A percentile compares a stretch with the other conserved stretches of the same genome.
Evolutionary conservation across 495 filamentous ascomycete species (phyloP).

Genomic region (Cairneyella variabilis): DNA sequence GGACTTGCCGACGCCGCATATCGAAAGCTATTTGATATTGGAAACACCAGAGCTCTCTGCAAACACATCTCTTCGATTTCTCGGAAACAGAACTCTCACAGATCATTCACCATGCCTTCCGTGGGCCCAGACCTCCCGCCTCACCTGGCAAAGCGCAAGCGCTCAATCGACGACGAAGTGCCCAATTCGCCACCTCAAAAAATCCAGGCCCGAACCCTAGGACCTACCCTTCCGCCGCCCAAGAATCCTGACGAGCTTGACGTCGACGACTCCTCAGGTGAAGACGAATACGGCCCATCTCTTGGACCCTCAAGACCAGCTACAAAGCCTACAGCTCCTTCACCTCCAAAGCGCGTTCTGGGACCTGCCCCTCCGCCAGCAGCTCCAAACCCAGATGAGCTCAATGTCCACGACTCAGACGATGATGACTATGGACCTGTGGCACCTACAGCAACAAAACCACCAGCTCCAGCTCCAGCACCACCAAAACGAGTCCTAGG

Average conservation of each 20-base stretch:
- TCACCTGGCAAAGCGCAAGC: constrained; percentile 50
- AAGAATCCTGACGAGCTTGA: constrained; percentile 35
- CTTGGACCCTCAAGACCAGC: constrained; percentile 15
- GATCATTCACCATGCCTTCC: constrained; percentile 36
- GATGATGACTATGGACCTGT: constrained; percentile 23
- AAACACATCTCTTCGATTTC: too few relatives aligned
- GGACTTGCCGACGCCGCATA: constrained; percentile 4
- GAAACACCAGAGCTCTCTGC: too few relatives aligned
- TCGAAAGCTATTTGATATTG: background rate
- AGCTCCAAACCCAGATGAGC: constrained; percentile 14
- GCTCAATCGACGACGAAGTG: constrained; percentile 33
- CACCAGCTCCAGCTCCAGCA: background rate
- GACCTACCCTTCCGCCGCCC: constrained; percentile 24
- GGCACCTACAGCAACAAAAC: background rate
- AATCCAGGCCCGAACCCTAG: constrained; percentile 16
- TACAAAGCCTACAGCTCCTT: constrained; percentile 18
- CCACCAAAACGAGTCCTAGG: constrained; percentile 37
- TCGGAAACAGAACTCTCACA: too few relatives aligned
- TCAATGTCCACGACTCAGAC: constrained; percentile 14
- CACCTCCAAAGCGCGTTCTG: constrained; percentile 6
- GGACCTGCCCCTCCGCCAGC: constrained; percentile 16
- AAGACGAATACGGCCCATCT: constrained; percentile 18
- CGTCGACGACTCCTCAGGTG: constrained; percentile 26
- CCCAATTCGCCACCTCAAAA: constrained; percentile 25
- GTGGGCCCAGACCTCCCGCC: constrained; percentile 49